A percentile compares a stretch with the other conserved stretches of the same genome.
Evolutionary conservation across 2,329 filamentous ascomycete genomes (phyloP).

Genomic region (Tolypocladium ovalisporum): DNA sequence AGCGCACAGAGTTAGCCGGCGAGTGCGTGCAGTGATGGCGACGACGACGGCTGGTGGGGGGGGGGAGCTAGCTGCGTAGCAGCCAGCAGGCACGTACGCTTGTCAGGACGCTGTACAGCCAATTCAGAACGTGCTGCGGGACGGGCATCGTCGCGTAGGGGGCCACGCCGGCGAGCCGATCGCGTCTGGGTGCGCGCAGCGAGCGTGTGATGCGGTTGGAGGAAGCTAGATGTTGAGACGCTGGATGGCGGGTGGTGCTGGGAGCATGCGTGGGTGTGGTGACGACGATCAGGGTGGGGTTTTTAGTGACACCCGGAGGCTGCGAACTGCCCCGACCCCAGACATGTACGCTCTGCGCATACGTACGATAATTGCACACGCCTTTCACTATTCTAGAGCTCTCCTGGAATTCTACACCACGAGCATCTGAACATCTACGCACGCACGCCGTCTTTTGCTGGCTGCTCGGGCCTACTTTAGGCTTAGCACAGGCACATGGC

Average conservation of each 20-base stretch:
- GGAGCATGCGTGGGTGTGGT: not conserved
- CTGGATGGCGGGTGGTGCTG: not conserved
- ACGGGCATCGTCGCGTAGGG: constrained; percentile 46
- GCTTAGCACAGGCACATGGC: not conserved
- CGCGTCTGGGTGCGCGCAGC: not conserved
- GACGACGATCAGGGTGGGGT: not conserved
- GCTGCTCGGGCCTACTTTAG: not conserved
- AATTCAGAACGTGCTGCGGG: constrained; percentile 83
- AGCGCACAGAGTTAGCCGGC: not conserved
- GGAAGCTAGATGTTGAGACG: not conserved
- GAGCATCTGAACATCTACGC: too few relatives aligned
- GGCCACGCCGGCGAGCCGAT: not conserved
- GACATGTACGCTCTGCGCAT: not conserved
- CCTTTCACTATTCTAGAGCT: not conserved
- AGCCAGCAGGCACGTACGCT: constrained; percentile 44
- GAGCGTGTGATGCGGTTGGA: not conserved
- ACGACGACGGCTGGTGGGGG: not conserved
- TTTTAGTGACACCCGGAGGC: not conserved
- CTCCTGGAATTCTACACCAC: not conserved
- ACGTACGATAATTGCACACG: not conserved
- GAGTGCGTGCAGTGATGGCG: not conserved
- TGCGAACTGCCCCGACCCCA: not conserved
- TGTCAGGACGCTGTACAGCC: constrained; percentile 85
- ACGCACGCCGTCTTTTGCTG: not conserved
- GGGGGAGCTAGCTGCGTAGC: not conserved